Conservation (phyloP, 805 yeast genomes). For the Lipomyces kockii region DNA sequence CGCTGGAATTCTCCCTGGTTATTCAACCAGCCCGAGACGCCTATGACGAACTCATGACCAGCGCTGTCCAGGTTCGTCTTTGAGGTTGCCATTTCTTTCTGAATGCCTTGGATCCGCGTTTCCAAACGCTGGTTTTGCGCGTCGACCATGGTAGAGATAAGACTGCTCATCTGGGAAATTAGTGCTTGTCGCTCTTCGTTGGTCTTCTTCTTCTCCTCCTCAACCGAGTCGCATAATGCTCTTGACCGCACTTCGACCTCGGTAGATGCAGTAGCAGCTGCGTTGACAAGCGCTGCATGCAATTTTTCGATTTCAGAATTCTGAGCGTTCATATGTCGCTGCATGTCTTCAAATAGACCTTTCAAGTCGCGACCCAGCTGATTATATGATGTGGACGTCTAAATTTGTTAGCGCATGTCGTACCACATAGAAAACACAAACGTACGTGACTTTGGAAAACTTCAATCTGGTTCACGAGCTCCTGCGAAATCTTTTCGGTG, state of each 20-base stretch:
- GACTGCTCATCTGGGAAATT: conserved; percentile 22
- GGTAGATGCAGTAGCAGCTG: conserved; percentile 20
- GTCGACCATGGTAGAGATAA: conserved; percentile 12
- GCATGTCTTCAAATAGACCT: conserved; percentile 36
- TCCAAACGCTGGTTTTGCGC: conserved; percentile 27
- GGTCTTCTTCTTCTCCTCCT: conserved; percentile 22
- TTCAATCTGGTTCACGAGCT: conserved; percentile 32
- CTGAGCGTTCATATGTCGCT: conserved; percentile 33
- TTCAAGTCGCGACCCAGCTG: conserved; percentile 38
- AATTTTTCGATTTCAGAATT: conserved; percentile 33
- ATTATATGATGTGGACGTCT: conserved; percentile 36
- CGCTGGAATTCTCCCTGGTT: conserved; percentile 29
- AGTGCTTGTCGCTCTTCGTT: conserved; percentile 25
- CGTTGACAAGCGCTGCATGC: conserved; percentile 26
- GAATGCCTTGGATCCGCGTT: conserved; percentile 2
- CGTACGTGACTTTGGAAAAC: conserved; percentile 26
- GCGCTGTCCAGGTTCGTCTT: conserved; percentile 20
- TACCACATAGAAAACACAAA: background rate
- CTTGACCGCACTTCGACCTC: conserved; percentile 13
- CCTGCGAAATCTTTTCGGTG: conserved; percentile 35
- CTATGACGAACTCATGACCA: conserved; percentile 26
- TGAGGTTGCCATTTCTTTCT: conserved; percentile 11
- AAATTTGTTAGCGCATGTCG: background rate
- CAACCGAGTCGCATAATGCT: conserved; percentile 11
- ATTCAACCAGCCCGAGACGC: conserved; percentile 28